Evolutionary conservation across 2,329 filamentous ascomycete species (phyloP).

Genomic region (Xylogone sp.): DNA sequence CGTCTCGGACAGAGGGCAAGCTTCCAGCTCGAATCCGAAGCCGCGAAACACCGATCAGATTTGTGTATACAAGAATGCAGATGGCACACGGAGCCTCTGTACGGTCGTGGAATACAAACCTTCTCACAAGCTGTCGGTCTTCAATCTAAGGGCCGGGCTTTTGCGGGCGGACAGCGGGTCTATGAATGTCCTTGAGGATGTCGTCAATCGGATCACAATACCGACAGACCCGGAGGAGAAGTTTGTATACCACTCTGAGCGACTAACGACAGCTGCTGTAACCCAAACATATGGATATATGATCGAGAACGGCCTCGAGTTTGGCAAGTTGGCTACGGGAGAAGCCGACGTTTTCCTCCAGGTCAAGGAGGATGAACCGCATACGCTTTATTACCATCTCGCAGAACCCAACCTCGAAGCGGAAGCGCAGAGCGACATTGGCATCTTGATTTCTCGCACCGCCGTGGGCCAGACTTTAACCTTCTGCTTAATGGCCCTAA

Average conservation of each 20-base stretch:
- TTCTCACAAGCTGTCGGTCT: conserved; percentile 40
- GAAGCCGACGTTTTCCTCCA: conserved; percentile 23
- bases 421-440: conserved; percentile 8
- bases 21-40: conserved; percentile 15
- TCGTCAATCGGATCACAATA: conserved; percentile 29
- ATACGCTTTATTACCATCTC: conserved; percentile 16
- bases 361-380: conserved; percentile 15
- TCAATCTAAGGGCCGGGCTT: conserved; percentile 35
- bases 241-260: conserved; percentile 33
- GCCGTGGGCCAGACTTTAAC: conserved; percentile 12
- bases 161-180: conserved; percentile 23
- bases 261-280: conserved; percentile 37
- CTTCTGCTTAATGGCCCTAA: conserved; percentile 13
- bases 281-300: conserved; percentile 48
- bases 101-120: conserved; percentile 41
- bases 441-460: conserved; percentile 11
- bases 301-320: conserved; percentile 35
- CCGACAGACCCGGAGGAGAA: conserved; percentile 27
- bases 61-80: conserved; percentile 17
- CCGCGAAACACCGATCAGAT: conserved; percentile 16
- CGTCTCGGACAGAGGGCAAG: conserved; percentile 13
- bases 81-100: conserved; percentile 13
- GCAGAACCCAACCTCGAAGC: conserved; percentile 15
- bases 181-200: conserved; percentile 32
- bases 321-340: conserved; percentile 23